Evolutionary conservation across 257 asterid species (phyloP), one percentile per base, ranked within the genome.

Genomic region (Leptodermis oblonga): DNA sequence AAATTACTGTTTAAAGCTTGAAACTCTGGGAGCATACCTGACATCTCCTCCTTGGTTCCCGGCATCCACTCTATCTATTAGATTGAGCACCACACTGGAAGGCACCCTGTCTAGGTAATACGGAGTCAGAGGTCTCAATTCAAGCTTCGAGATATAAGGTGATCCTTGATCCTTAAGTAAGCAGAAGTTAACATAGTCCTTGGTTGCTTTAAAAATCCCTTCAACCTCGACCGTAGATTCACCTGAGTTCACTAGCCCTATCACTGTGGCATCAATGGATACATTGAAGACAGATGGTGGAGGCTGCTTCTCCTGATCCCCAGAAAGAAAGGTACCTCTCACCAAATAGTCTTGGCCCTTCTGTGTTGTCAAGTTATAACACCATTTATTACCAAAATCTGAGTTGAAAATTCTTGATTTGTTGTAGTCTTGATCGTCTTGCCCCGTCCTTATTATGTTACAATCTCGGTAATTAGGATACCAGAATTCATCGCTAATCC

Each of bases 291-390:
- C 74, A 42, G 74, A 53, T 20, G 60, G 75, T 22, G 76, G 56
- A 25, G 83, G 65, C 22, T 62, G 48, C 49, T 51, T 78, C 74
- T 48, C 80, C 54, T 22, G 82, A 46, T 77, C 67, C 65, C 78
- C 80, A 25, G 79, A 68, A 71, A 82, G 83, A 70, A 86, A 82
- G 43, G 82, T 82, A 33, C 85, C 86, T 64, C 92, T 80, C 39
- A 84, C 60, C 65, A 84, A n/a, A 67, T 86, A 86, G 59, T 68
- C 79, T 71, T 73, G 76, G 48, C 62, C 82, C 37, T 30, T 84
- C 70, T 36, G 52, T 66, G 92, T 80, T 22, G 83, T 75, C 68
- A 86, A 73, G 68, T 53, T 73, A 68, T 80, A 84, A 65, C 89
- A 86, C 89, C 89, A 84, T 73, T 86, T 84, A 58, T 56, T 70